Conservation (phyloP, 345 rosid species). For the Carallia brachiata region DNA sequence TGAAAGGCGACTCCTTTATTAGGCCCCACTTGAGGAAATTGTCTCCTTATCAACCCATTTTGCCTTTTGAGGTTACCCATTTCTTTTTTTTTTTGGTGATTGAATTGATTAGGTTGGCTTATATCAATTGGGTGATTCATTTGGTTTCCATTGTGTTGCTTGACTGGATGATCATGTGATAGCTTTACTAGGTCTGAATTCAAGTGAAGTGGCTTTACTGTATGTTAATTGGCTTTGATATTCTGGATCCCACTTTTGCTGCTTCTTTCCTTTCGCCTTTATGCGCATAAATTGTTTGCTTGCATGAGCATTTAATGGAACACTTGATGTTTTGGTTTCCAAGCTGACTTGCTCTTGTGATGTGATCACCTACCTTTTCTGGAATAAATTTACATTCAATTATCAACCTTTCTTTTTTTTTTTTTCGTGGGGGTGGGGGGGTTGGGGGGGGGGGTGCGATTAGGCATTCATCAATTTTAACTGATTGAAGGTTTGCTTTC, state of each 20-base stretch:
- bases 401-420: no score
- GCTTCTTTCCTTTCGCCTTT: neutral
- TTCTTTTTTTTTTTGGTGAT: neutral
- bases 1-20: conserved; percentile 75
- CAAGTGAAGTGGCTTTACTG: neutral
- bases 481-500: neutral
- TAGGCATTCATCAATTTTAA: neutral
- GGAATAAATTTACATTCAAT: no score
- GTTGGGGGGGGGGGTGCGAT: no score
- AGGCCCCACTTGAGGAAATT: conserved; percentile 74
- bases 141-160: neutral
- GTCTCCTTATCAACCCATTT: conserved; percentile 83
- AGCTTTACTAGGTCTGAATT: neutral
- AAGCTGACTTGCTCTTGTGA: no score
- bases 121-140: neutral
- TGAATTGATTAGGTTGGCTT: neutral
- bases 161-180: no score
- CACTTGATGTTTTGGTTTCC: no score
- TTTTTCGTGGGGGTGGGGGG: no score
- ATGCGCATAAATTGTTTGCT: neutral
- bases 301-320: no score
- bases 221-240: no score
- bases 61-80: conserved; percentile 79
- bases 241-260: no score
- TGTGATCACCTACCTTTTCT: no score